These are phyloP conservation scores for Hymenoscyphus infarciens DNA, from an alignment of 2,329 filamentous ascomycete species.

Conservation along the genomic window DNA sequence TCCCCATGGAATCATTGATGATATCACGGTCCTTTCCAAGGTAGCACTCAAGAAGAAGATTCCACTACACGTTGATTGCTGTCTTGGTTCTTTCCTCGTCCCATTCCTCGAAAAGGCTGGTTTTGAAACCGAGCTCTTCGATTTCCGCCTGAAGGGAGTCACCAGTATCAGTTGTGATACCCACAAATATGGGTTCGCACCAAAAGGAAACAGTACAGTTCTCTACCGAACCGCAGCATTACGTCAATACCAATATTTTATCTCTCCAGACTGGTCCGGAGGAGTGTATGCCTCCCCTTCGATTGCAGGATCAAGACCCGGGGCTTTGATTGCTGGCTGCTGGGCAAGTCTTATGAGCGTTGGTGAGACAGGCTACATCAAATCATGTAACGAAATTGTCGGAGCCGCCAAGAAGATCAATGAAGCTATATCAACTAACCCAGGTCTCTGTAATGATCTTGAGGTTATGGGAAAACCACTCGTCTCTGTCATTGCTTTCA, in stretches of 20 bases:
- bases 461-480: constrained; percentile 79
- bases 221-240: constrained; percentile 80
- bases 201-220: constrained; percentile 92
- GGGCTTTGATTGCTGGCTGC: constrained; percentile 90
- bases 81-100: constrained; percentile 90
- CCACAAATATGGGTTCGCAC: constrained; percentile 98
- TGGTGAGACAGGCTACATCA: constrained; percentile 83
- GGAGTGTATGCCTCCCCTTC: constrained; percentile 93
- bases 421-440: constrained; percentile 66
- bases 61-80: constrained; percentile 95
- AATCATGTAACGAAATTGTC: constrained; percentile 83
- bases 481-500: constrained; percentile 87
- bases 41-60: constrained; percentile 76
- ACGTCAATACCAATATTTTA: constrained; percentile 92
- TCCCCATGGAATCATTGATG: constrained; percentile 96
- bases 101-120: constrained; percentile 91
- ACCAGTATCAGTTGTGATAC: constrained; percentile 96
- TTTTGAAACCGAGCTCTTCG: constrained; percentile 83
- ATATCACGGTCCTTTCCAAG: constrained; percentile 80
- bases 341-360: constrained; percentile 90
- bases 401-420: constrained; percentile 80
- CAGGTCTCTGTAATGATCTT: constrained; percentile 67
- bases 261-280: constrained; percentile 90
- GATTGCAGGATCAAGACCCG: constrained; percentile 86
- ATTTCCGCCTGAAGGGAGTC: constrained; percentile 91